A percentile compares a stretch with the other conserved stretches of the same genome.
Conservation (phyloP, 2,329 filamentous ascomycete species). For the Fusarium sp. region DNA sequence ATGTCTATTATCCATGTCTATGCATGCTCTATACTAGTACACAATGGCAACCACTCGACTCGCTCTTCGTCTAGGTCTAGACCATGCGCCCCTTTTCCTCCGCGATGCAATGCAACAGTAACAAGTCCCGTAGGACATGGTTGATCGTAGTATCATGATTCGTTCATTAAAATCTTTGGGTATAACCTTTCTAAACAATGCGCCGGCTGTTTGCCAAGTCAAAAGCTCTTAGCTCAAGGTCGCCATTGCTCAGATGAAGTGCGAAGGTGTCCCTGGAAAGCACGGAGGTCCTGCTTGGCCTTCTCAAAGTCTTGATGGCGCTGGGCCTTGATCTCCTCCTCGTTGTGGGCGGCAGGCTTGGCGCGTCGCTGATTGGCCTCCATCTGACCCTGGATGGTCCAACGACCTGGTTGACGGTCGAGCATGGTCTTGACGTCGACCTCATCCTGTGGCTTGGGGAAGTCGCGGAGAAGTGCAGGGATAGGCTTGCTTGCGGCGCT, state of each 20-base stretch:
- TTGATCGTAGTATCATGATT: conserved; percentile 38
- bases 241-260: conserved; percentile 6
- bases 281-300: conserved; percentile 59
- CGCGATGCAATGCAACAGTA: conserved; percentile 4
- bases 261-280: conserved; percentile 45
- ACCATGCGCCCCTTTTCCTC: not conserved
- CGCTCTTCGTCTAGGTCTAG: not conserved
- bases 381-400: conserved; percentile 51
- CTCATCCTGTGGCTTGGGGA: conserved; percentile 53
- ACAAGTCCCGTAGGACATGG: conserved; percentile 17
- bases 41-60: conserved; percentile 23
- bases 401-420: conserved; percentile 55
- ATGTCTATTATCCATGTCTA: not conserved
- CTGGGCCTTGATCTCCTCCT: conserved; percentile 47
- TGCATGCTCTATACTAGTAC: conserved; percentile 18
- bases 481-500: conserved; percentile 45
- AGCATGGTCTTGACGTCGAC: conserved; percentile 57
- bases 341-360: conserved; percentile 25
- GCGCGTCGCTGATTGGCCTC: conserved; percentile 46
- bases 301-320: conserved; percentile 55
- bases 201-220: conserved; percentile 20
- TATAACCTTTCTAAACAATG: conserved; percentile 36
- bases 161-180: conserved; percentile 28
- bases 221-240: conserved; percentile 3
- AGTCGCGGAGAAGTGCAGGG: conserved; percentile 49